Evolutionary conservation across 2,329 filamentous ascomycete genomes (phyloP).

Genomic region (Xylariaceae sp.): DNA sequence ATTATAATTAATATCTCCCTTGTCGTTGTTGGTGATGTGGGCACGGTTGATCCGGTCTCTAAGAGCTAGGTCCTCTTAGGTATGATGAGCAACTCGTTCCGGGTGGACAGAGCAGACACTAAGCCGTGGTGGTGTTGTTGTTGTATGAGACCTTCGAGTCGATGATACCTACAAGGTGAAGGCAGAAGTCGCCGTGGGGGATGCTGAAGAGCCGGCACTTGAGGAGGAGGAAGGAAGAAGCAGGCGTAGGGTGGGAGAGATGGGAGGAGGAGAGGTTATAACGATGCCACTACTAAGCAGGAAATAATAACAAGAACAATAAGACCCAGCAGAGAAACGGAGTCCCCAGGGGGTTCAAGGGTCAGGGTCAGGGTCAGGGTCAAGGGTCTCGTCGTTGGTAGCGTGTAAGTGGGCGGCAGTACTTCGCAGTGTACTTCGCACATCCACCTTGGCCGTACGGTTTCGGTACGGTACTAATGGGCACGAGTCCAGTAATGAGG

Average conservation of each 20-base stretch:
- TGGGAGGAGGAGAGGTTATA: conserved; percentile 33
- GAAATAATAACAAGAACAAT: neutral
- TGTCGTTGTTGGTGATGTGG: conserved; percentile 12
- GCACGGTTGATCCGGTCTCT: neutral
- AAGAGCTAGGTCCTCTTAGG: conserved; percentile 12
- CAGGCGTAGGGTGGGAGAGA: conserved; percentile 22
- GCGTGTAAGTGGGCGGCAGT: conserved; percentile 4
- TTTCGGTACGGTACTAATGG: neutral
- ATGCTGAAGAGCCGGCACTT: conserved; percentile 33
- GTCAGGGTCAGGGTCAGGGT: neutral
- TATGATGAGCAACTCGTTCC: conserved; percentile 39
- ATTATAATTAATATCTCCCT: conserved; percentile 3
- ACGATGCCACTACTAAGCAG: conserved; percentile 3
- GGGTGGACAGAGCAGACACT: conserved; percentile 24
- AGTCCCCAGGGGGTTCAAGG: neutral
- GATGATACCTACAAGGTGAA: conserved; percentile 33
- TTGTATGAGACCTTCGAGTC: neutral
- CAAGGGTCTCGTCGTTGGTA: neutral
- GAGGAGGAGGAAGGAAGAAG: conserved; percentile 27
- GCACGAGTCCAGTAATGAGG: neutral
- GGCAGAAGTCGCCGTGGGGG: conserved; percentile 36
- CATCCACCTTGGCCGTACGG: neutral
- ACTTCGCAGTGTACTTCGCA: too few relatives aligned
- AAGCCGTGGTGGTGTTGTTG: conserved; percentile 9
- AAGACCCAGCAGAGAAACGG: neutral